Base-by-base conservation (phyloP, 2,329 filamentous ascomycete genomes). In the Epichloe amarillans region DNA sequence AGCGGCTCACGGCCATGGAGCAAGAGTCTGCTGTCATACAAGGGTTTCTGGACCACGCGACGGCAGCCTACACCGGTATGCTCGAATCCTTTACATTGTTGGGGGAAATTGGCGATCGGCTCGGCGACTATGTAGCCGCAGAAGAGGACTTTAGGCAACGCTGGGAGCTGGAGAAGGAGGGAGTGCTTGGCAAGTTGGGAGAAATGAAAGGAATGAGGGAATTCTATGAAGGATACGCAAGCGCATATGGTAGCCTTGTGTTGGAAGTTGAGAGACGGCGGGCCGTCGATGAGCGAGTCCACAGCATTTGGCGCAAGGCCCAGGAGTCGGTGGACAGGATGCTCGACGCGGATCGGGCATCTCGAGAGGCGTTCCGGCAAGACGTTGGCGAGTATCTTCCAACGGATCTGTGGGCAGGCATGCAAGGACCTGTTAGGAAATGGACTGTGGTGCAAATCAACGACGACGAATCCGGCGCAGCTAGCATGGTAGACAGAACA, bases 311-410 rank as follows among this genome's bases (percentile, higher is more conserved):
- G 61, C 79, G 79, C 53, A 89, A 90, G 59, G 87, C 91, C 1
- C 81, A 83, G 62, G 80, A 84, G 52, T 84, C 83, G 57, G 75
- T 96, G 8, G 82, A 90, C 53, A 82, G 80, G 61, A 71, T 97
- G 10, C 80, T 86, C 54, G 78, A 86, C 12, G 73, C 80, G 12
- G 93, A 98, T 64, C 72, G 79, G 51, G 73, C 73, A 40, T 82
- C 88, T 55, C 76, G 93, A 38, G 85, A 94, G 55, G 72, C 77
- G 0, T 97, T 98, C 64, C 78, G 86, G 36, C 74, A 83, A 30
- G 85, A 95, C 42, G 83, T 93, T 12, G 90, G 89, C 7, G 88
- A 94, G 56, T 95, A 82, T 62, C 68, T 98, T 11, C 93, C 93
- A 0, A 83, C 84, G 0, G 89, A 96, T 64, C 79, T 96, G 21